Base-by-base conservation (phyloP, 1,284 basidiomycete genomes). In the Athelia psychrophila region DNA sequence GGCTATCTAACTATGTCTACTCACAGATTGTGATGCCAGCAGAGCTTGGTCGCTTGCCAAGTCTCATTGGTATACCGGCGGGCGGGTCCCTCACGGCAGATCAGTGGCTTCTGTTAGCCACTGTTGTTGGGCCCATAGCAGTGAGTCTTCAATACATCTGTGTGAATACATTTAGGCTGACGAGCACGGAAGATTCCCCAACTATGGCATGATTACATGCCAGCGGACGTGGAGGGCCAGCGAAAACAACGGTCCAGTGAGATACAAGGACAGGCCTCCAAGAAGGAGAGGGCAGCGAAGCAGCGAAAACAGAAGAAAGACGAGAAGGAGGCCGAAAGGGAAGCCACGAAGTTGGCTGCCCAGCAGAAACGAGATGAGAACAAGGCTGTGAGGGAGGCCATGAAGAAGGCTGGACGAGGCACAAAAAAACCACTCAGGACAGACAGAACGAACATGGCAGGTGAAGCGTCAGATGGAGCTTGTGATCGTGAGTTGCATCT, bases 61-160 rank as follows among this genome's bases (percentile, higher is more conserved):
- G 16, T 16, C 38, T 42, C 10, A 52, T 48, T 38, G 51, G 51
- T 1, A 48, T 48, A 30, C 42, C 49, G 20, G 40, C 51, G 1
- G 51, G 51, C 3, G 51, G 45, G 3, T 48, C 51, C 2, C 35
- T 52, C 10, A 52, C 51, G 5, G 51, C 51, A 1, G 35, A 52
- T 23, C 51, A 52, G 27, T 48, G 45, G 51, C 18, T 52, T 2
- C 20, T 52, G 6, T 25, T 52, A 4, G 19, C 46, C 2, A 52
- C 45, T 1, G 33, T 52, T n/a, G 20, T 47, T 36, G 50, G 44
- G 12, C 50, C 44, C 22, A 51, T 51, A 10, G 22, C 44, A 4
- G 50, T 46, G 33, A 18, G 44, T 46, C 8, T 19, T 20, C 9
- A 12, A 22, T 19, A 22, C 8, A 9, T 24, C 5, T 46, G 8